Evolutionary conservation across 306 rosid genomes (phyloP).

Genomic region (Alnus rubra): DNA sequence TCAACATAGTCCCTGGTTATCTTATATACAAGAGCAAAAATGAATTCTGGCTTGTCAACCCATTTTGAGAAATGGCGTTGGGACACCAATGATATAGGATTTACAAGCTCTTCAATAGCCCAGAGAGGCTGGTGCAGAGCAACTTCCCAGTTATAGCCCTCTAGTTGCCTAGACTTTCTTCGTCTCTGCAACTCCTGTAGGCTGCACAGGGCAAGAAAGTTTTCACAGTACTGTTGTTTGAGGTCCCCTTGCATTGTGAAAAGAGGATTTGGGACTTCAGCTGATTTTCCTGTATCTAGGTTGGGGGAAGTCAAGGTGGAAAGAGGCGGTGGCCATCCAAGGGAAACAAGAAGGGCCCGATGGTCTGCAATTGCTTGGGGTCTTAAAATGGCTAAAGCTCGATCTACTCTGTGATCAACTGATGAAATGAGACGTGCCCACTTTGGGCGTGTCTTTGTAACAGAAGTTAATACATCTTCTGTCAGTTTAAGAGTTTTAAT

Average conservation of each 20-base stretch:
- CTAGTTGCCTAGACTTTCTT: slow-evolving; percentile 84
- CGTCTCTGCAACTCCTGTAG: slow-evolving; percentile 81
- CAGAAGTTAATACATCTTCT: slow-evolving; percentile 64
- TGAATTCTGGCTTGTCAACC: slow-evolving; percentile 82
- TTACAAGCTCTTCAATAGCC: slow-evolving; percentile 97
- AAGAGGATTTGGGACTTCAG: slow-evolving; percentile 67
- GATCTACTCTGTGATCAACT: slow-evolving; percentile 90
- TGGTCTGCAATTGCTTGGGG: slow-evolving; percentile 92
- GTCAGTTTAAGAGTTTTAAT: slow-evolving; percentile 61
- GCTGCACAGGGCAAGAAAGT: slow-evolving; percentile 74
- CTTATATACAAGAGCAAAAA: slow-evolving; percentile 85
- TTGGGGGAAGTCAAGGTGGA: slow-evolving; percentile 46
- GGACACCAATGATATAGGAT: slow-evolving; percentile 77
- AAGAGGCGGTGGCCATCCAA: slow-evolving; percentile 96
- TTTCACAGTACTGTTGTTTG: slow-evolving; percentile 73
- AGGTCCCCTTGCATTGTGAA: slow-evolving; percentile 77
- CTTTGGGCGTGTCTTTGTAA: slow-evolving; percentile 64
- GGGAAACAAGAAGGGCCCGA: slow-evolving; percentile 74
- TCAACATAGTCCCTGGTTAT: slow-evolving; percentile 83
- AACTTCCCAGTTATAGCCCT: slow-evolving; percentile 54
- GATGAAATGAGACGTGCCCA: slow-evolving; percentile 84
- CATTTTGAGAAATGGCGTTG: slow-evolving; percentile 89
- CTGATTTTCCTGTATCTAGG: slow-evolving; percentile 41
- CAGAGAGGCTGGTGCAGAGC: slow-evolving; percentile 84
- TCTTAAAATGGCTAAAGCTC: slow-evolving; percentile 85